phyloP scores from a whole-genome alignment of 2,329 filamentous ascomycete species.

The Neofusicoccum sp. region DNA sequence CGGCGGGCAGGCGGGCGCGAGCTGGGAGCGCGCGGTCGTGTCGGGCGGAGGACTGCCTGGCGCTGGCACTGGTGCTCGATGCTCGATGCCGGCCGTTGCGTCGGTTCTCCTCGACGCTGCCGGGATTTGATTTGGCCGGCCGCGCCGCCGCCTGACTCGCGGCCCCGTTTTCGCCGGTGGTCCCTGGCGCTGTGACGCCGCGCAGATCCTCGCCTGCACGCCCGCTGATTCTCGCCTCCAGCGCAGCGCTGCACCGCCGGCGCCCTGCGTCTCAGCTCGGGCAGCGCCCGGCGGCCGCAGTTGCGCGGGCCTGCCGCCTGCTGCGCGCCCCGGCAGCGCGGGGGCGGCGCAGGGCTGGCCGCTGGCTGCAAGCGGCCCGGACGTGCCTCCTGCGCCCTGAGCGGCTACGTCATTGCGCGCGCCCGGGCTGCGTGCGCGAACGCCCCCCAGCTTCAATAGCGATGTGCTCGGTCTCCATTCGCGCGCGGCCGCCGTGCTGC shows the following conservation, averaged over 20 bases:
- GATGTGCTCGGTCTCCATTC: not conserved
- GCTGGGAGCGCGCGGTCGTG: not conserved
- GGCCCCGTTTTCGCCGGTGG: conserved; percentile 10
- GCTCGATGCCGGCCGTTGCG: not conserved
- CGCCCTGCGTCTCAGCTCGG: not conserved
- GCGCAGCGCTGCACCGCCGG: not conserved
- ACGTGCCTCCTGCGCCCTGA: conserved; percentile 4
- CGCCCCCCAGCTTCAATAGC: too few species aligned
- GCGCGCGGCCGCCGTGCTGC: not conserved
- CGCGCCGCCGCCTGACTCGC: not conserved
- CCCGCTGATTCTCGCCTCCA: not conserved
- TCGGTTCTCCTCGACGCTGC: conserved; percentile 6
- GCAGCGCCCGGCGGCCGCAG: not conserved
- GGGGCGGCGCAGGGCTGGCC: not conserved
- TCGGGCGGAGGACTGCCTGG: not conserved
- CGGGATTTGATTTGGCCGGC: too few species aligned
- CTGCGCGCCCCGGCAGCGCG: not conserved
- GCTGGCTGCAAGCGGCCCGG: conserved; percentile 3
- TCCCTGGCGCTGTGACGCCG: conserved; percentile 1
- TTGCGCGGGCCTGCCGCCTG: not conserved
- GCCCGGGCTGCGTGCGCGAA: not conserved
- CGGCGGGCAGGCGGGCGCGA: not conserved
- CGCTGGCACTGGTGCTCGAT: too few species aligned
- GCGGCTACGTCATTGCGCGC: not conserved
- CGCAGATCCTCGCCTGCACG: conserved; percentile 3